Evolutionary conservation across 2,329 filamentous ascomycete genomes (phyloP).

Genomic region (Pseudogymnoascus sp.): DNA sequence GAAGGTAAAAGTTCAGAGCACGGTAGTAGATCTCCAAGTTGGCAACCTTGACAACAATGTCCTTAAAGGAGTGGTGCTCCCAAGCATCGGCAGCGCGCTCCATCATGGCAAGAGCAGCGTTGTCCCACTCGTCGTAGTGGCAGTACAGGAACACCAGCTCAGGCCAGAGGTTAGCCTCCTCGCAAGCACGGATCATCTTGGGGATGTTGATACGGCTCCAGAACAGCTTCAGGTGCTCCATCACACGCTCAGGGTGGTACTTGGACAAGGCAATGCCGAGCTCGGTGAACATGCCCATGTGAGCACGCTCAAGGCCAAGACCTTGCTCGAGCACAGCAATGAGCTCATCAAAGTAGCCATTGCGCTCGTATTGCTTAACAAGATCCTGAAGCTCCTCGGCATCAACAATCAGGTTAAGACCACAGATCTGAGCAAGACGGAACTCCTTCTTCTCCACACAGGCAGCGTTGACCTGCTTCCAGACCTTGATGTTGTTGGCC

Average conservation of each 20-base stretch:
- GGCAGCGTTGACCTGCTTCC: slow-evolving; percentile 96
- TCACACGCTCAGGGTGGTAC: slow-evolving; percentile 89
- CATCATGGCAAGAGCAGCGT: slow-evolving; percentile 94
- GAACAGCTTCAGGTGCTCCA: slow-evolving; percentile 98
- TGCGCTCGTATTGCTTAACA: slow-evolving; percentile 92
- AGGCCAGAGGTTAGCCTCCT: slow-evolving; percentile 93
- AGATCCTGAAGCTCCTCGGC: slow-evolving; percentile 89
- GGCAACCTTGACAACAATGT: slow-evolving; percentile 93
- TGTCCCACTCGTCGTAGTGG: slow-evolving; percentile 98
- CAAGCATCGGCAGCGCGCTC: slow-evolving; percentile 94
- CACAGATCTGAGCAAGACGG: slow-evolving; percentile 95
- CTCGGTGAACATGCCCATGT: slow-evolving; percentile 97
- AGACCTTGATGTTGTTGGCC: slow-evolving; percentile 98
- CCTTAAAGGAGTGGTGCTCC: slow-evolving; percentile 99
- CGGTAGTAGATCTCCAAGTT: slow-evolving; percentile 99
- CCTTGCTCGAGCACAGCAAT: slow-evolving; percentile 91
- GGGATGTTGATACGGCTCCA: slow-evolving; percentile 97
- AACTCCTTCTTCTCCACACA: slow-evolving; percentile 98
- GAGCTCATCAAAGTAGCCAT: slow-evolving; percentile 97
- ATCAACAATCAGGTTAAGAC: slow-evolving; percentile 94
- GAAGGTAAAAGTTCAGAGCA: slow-evolving; percentile 90
- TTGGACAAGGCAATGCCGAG: slow-evolving; percentile 86
- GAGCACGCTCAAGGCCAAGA: slow-evolving; percentile 79
- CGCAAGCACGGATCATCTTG: slow-evolving; percentile 87
- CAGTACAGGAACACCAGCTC: slow-evolving; percentile 97